A percentile compares a stretch with the other conserved stretches of the same genome.
phyloP scores from a whole-genome alignment of 2,329 filamentous ascomycete species.

The Beauveria sp. region DNA sequence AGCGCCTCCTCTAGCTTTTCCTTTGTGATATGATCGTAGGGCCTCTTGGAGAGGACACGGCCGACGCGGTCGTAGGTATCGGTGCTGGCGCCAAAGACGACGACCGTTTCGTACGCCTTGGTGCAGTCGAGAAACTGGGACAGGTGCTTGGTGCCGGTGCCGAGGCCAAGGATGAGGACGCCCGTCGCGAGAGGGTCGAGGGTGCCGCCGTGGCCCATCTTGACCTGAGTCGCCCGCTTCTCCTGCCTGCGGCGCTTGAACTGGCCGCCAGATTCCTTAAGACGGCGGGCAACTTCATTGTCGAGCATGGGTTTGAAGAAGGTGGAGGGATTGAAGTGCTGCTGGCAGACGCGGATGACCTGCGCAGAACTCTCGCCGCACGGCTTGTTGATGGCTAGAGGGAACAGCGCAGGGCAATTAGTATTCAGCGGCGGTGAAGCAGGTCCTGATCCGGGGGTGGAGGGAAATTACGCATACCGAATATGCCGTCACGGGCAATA shows the following conservation, averaged over 20 bases:
- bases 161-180: slow-evolving; percentile 82
- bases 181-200: slow-evolving; percentile 91
- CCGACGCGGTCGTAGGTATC: slow-evolving; percentile 87
- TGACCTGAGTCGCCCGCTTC: slow-evolving; percentile 62
- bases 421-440: neutral
- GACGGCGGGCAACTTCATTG: slow-evolving; percentile 48
- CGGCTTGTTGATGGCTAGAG: slow-evolving; percentile 84
- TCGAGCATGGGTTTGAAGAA: slow-evolving; percentile 74
- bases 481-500: slow-evolving; percentile 48
- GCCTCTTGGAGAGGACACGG: slow-evolving; percentile 67
- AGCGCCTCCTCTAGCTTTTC: slow-evolving; percentile 72
- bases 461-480: slow-evolving; percentile 37
- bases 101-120: slow-evolving; percentile 84
- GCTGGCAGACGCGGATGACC: slow-evolving; percentile 80
- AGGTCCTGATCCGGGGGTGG: neutral
- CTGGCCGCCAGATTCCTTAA: slow-evolving; percentile 50
- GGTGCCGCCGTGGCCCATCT: slow-evolving; percentile 94
- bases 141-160: slow-evolving; percentile 78
- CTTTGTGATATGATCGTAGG: slow-evolving; percentile 74
- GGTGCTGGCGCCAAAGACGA: slow-evolving; percentile 86
- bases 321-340: slow-evolving; percentile 70
- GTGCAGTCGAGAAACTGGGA: slow-evolving; percentile 76
- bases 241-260: slow-evolving; percentile 50
- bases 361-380: slow-evolving; percentile 80
- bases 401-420: neutral